phyloP scores from a whole-genome alignment of 169 alveolate species.

The Toxoplasma gondii region DNA sequence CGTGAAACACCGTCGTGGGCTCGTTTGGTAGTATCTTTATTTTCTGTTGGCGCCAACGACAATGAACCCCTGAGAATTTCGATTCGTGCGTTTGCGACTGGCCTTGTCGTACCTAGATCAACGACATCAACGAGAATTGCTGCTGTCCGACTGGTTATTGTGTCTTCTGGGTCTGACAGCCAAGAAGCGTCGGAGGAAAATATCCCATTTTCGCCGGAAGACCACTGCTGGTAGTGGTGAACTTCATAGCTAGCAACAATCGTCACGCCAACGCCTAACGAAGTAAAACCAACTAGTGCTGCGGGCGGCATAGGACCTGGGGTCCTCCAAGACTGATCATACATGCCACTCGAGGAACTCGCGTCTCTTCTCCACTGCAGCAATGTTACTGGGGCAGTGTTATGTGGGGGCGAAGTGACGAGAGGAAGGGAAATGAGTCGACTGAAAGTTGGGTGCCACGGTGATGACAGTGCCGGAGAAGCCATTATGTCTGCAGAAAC shows the following conservation, averaged over 20 bases:
- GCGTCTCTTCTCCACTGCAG: background rate
- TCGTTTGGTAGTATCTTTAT: background rate
- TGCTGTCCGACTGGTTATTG: background rate
- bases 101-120: background rate
- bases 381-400: background rate
- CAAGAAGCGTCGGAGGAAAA: too few relatives aligned
- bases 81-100: background rate
- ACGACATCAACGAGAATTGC: background rate
- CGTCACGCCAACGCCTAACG: background rate
- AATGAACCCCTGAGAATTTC: background rate
- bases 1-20: background rate
- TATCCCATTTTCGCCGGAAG: too few relatives aligned
- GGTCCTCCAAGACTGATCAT: background rate
- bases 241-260: background rate
- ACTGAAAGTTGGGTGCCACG: background rate
- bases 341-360: background rate
- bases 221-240: background rate
- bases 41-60: background rate
- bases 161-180: too few relatives aligned
- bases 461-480: background rate
- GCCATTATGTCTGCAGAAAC: background rate
- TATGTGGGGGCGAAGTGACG: background rate
- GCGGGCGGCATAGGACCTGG: background rate
- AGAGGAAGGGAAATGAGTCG: background rate
- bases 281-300: background rate